phyloP scores from a whole-genome alignment of 73 alveolate genomes.

The Tetrahymena malaccensis region DNA sequence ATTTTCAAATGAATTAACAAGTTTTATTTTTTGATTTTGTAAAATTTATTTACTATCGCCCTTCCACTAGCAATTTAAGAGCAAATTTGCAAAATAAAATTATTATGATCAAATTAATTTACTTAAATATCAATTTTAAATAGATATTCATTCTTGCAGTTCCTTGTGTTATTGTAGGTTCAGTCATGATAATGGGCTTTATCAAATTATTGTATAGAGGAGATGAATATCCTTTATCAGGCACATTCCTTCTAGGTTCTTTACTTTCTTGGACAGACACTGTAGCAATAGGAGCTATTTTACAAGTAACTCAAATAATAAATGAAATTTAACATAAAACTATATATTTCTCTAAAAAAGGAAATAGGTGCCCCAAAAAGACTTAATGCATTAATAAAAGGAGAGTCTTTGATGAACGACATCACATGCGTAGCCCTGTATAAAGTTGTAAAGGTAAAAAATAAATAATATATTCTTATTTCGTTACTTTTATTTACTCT shows the following conservation, averaged over 20 bases:
- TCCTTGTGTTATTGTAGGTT: conserved; percentile 34
- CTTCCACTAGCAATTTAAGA: background rate
- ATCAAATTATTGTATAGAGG: conserved; percentile 39
- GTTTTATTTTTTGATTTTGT: background rate
- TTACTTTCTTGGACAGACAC: conserved; percentile 66
- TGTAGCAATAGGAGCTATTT: conserved; percentile 58
- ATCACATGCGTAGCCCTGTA: conserved; percentile 57
- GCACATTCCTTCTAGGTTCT: conserved; percentile 63
- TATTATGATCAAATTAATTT: background rate
- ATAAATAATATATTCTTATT: no score
- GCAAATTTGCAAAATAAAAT: background rate
- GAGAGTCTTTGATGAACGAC: conserved; percentile 58
- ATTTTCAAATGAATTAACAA: background rate
- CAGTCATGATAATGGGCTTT: conserved; percentile 7
- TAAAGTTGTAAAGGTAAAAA: background rate
- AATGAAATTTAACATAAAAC: background rate
- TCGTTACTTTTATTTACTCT: no score
- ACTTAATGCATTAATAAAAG: conserved; percentile 54
- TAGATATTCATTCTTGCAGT: conserved; percentile 36
- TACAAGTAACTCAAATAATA: background rate
- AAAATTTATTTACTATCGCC: background rate
- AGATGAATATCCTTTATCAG: conserved; percentile 47
- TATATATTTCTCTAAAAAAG: background rate
- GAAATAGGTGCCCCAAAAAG: conserved; percentile 59
- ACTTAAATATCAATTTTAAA: background rate